A percentile compares a stretch with the other conserved stretches of the same genome.
These are phyloP conservation scores for Periconia macrospinosa DNA, from an alignment of 2,329 filamentous ascomycete species.

Conservation along the genomic window DNA sequence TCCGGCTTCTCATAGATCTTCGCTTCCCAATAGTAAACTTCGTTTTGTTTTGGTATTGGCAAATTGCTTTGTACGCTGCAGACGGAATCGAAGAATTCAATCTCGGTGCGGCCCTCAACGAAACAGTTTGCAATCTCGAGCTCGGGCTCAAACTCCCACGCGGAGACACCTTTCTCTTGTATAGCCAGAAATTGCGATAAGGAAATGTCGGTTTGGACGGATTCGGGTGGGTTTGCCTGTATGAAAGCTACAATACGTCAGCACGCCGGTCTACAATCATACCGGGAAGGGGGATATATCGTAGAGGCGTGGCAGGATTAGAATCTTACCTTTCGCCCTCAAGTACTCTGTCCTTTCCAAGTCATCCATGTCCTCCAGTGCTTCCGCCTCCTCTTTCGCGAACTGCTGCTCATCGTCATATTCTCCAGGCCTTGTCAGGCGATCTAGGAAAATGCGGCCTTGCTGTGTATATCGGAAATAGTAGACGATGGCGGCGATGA, in stretches of 20 bases:
- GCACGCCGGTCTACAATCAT: conserved; percentile 9
- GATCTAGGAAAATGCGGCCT: conserved; percentile 89
- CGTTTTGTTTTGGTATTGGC: conserved; percentile 96
- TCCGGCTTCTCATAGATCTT: conserved; percentile 99
- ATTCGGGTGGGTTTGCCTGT: conserved; percentile 92
- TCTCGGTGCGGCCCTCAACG: conserved; percentile 92
- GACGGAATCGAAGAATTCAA: conserved; percentile 98
- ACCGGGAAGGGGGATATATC: neutral
- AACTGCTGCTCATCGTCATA: conserved; percentile 98
- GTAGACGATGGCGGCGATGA: conserved; percentile 81
- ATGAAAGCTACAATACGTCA: conserved; percentile 71
- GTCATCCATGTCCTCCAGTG: conserved; percentile 94
- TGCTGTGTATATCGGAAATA: conserved; percentile 89
- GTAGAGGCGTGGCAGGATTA: neutral
- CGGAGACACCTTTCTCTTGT: conserved; percentile 98
- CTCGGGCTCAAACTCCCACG: conserved; percentile 99
- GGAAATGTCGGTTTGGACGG: conserved; percentile 93
- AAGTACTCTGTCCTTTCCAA: conserved; percentile 87
- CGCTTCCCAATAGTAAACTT: conserved; percentile 99
- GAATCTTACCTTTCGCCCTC: conserved; percentile 82
- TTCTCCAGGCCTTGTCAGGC: conserved; percentile 89
- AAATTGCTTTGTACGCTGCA: conserved; percentile 97
- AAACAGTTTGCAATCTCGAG: conserved; percentile 98
- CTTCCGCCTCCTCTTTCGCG: conserved; percentile 89
- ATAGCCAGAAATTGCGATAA: conserved; percentile 97